These are phyloP conservation scores for Phaffia rhodozyma DNA, from an alignment of 1,284 basidiomycete species.

Conservation along the genomic window DNA sequence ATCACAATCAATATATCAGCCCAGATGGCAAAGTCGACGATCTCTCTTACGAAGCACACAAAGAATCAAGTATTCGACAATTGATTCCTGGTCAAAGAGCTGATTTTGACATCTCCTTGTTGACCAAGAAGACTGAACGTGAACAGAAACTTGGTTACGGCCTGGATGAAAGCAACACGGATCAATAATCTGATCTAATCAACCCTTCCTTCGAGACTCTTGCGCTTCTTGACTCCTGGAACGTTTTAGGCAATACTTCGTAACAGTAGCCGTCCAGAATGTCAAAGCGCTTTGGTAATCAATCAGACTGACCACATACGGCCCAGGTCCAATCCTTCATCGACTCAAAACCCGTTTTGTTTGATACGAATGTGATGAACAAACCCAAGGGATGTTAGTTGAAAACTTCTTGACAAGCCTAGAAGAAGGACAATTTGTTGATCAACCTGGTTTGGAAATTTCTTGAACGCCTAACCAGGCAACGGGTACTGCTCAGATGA, in stretches of 20 bases:
- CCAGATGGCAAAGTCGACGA: slow-evolving; percentile 59
- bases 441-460: slow-evolving; percentile 23
- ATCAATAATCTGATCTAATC: slow-evolving; percentile 29
- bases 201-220: slow-evolving; percentile 50
- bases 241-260: slow-evolving; percentile 72
- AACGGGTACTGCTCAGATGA: slow-evolving; percentile 70
- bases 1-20: slow-evolving; percentile 62
- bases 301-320: slow-evolving; percentile 73
- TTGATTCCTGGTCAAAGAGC: slow-evolving; percentile 60
- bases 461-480: slow-evolving; percentile 48
- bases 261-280: slow-evolving; percentile 70
- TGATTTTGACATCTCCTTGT: slow-evolving; percentile 48
- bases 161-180: slow-evolving; percentile 22
- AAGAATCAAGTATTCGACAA: slow-evolving; percentile 68
- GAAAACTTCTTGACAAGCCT: slow-evolving; percentile 28
- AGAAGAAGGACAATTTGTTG: slow-evolving; percentile 27
- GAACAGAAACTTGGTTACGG: slow-evolving; percentile 45
- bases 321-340: slow-evolving; percentile 47
- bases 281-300: slow-evolving; percentile 66
- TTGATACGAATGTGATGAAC: slow-evolving; percentile 45
- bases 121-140: slow-evolving; percentile 33
- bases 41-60: slow-evolving; percentile 56
- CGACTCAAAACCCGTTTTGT: too few species aligned
- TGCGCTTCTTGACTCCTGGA: slow-evolving; percentile 49
- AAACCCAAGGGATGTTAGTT: slow-evolving; percentile 17